Evolutionary conservation across 768 basidiomycete species (phyloP).

Genomic region (Tephrocybe sp.): DNA sequence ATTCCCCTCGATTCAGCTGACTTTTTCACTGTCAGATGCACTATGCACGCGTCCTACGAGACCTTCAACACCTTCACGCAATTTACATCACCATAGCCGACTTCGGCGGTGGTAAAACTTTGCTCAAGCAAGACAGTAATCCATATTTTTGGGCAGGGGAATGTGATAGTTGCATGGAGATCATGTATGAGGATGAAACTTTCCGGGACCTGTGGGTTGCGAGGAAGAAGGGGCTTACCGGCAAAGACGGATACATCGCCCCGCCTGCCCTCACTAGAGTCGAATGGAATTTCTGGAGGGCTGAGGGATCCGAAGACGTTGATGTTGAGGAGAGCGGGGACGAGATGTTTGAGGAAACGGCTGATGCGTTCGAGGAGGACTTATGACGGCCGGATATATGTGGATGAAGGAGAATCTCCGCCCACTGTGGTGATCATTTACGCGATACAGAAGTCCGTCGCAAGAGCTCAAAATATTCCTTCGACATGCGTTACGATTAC

Average conservation of each 20-base stretch:
- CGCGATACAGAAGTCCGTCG: too few relatives aligned
- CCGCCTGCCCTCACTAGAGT: constrained; percentile 28
- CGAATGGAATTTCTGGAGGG: constrained; percentile 28
- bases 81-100: constrained; percentile 30
- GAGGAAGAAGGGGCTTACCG: constrained; percentile 24
- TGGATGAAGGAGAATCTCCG: too few relatives aligned
- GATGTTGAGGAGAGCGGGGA: constrained; percentile 16
- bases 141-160: constrained; percentile 34
- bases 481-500: too few relatives aligned
- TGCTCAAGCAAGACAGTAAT: constrained; percentile 16
- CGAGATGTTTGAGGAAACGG: constrained; percentile 6
- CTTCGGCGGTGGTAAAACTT: constrained; percentile 19
- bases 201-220: constrained; percentile 30
- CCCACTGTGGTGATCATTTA: too few relatives aligned
- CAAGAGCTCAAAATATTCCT: too few relatives aligned
- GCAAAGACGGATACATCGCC: constrained; percentile 18
- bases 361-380: constrained; percentile 1
- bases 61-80: constrained; percentile 24
- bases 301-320: constrained; percentile 15
- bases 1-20: neutral
- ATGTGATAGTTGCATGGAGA: constrained; percentile 33
- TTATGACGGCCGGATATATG: neutral
- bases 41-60: constrained; percentile 26
- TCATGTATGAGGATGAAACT: constrained; percentile 30
- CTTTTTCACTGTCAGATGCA: constrained; percentile 25